A percentile compares a stretch with the other conserved stretches of the same genome.
Evolutionary conservation across 2,329 filamentous ascomycete species (phyloP).

Genomic region (Trichoderma brevicompactum): DNA sequence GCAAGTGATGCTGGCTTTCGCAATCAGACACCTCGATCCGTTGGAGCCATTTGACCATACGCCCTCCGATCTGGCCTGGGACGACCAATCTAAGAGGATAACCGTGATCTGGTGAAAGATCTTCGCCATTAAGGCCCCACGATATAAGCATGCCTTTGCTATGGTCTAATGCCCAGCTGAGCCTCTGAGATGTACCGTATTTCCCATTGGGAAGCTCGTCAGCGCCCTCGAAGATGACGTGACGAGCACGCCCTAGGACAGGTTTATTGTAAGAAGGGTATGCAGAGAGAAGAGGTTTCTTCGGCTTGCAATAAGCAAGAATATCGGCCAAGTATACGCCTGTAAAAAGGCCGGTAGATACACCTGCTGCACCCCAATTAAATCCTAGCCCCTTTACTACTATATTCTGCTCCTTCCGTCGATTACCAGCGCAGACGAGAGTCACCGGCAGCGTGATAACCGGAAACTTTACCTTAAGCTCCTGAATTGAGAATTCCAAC

Average conservation of each 20-base stretch:
- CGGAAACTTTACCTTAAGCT: constrained; percentile 74
- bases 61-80: constrained; percentile 87
- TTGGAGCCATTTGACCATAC: constrained; percentile 93
- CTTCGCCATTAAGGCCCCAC: constrained; percentile 88
- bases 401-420: constrained; percentile 92
- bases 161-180: constrained; percentile 62
- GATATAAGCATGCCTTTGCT: constrained; percentile 85
- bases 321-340: constrained; percentile 73
- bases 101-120: constrained; percentile 79
- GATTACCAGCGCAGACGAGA: constrained; percentile 86
- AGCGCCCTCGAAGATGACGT: constrained; percentile 89
- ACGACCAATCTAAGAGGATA: constrained; percentile 81
- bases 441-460: constrained; percentile 87
- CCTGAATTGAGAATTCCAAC: constrained; percentile 69
- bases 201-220: constrained; percentile 89
- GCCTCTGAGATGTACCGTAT: constrained; percentile 41
- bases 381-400: constrained; percentile 92
- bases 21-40: constrained; percentile 68
- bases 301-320: constrained; percentile 71
- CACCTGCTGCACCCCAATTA: constrained; percentile 86
- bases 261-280: background rate
- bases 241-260: constrained; percentile 65
- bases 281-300: constrained; percentile 43
- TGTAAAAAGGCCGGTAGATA: constrained; percentile 88
- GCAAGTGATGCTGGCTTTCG: constrained; percentile 93